Conservation (phyloP, 73 alveolate species). For the Diophrys appendiculata region DNA sequence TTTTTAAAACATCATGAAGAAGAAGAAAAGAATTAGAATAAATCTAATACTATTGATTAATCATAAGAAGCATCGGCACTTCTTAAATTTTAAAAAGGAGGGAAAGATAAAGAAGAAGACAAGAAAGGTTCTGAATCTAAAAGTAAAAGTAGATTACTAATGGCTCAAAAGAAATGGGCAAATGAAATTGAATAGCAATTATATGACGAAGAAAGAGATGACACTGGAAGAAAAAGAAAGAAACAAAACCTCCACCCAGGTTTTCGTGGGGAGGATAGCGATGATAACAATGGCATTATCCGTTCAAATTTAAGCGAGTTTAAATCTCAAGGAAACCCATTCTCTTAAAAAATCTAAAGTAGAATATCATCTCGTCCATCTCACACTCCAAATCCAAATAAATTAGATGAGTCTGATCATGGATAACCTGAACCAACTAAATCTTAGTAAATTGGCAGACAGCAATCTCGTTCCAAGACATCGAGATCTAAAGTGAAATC, state of each 20-base stretch:
- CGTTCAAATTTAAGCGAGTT: neutral
- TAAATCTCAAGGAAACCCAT: neutral
- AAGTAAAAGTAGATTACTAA: neutral
- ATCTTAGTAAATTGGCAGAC: neutral
- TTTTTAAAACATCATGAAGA: neutral
- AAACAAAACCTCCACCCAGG: neutral
- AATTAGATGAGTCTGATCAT: neutral
- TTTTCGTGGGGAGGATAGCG: neutral
- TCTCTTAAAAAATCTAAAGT: neutral
- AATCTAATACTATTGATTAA: neutral
- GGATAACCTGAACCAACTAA: neutral
- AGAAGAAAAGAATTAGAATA: neutral
- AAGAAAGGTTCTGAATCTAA: neutral
- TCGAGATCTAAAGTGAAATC: neutral
- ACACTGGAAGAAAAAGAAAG: neutral
- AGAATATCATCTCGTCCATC: neutral
- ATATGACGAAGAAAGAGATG: neutral
- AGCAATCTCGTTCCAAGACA: neutral
- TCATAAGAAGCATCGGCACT: neutral
- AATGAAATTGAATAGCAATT: neutral
- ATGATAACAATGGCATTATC: neutral
- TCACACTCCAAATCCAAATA: neutral
- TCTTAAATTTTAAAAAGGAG: too few species aligned
- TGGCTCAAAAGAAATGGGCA: neutral
- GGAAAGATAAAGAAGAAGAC: neutral